These are phyloP conservation scores for Tulasnella sp. DNA, from an alignment of 768 basidiomycete genomes.

Conservation along the genomic window DNA sequence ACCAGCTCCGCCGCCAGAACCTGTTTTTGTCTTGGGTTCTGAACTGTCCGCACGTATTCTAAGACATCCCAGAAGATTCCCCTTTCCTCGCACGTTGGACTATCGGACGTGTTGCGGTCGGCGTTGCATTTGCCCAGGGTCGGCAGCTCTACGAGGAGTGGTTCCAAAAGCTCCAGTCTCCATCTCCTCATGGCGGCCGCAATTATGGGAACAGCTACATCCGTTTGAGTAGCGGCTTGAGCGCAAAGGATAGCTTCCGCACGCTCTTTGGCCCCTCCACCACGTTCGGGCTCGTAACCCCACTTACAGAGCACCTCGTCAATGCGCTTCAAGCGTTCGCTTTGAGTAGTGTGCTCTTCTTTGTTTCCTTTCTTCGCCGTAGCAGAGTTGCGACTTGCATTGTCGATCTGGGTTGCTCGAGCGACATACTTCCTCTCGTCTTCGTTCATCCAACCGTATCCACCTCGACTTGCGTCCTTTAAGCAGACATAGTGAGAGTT, in stretches of 20 bases:
- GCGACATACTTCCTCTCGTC: conserved; percentile 22
- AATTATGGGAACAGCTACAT: not conserved
- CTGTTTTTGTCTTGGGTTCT: not conserved
- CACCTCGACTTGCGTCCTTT: conserved; percentile 9
- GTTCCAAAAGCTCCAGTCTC: conserved; percentile 21
- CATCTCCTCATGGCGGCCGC: conserved; percentile 10
- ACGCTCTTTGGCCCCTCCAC: not conserved
- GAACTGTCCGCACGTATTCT: not conserved
- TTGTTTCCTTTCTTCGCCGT: not conserved
- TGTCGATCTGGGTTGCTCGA: not conserved
- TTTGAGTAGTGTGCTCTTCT: not conserved
- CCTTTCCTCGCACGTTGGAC: not conserved
- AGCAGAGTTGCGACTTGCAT: not conserved
- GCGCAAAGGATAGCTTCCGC: conserved; percentile 9
- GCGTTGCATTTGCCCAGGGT: not conserved
- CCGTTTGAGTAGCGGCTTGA: not conserved
- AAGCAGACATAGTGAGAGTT: conserved; percentile 25
- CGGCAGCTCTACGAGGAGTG: conserved; percentile 5
- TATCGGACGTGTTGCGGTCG: not conserved
- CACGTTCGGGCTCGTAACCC: conserved; percentile 22
- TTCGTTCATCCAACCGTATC: conserved; percentile 18
- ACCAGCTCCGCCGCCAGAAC: not conserved
- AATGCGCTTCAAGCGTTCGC: conserved; percentile 5
- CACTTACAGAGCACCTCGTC: conserved; percentile 29
- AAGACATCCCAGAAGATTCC: not conserved